phyloP scores from a whole-genome alignment of 495 filamentous ascomycete species.

The Hypomontagnella monticulosa region DNA sequence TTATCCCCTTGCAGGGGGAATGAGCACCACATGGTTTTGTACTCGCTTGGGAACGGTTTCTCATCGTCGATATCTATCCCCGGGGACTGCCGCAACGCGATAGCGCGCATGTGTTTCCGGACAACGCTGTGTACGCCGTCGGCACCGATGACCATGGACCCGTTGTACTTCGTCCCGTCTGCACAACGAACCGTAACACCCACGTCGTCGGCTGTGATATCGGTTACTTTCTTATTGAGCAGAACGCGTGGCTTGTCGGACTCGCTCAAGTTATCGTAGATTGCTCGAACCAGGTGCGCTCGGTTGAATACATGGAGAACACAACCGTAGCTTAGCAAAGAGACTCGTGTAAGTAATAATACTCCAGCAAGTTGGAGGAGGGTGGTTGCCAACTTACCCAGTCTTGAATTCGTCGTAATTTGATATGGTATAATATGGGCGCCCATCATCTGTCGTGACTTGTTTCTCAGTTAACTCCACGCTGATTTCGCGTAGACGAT shows the following conservation, averaged over 20 bases:
- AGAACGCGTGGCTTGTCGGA: slow-evolving; percentile 47
- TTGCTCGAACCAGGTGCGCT: slow-evolving; percentile 37
- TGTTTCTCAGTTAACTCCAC: not conserved
- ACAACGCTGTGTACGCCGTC: slow-evolving; percentile 60
- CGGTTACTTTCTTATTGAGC: slow-evolving; percentile 44
- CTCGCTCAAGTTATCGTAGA: slow-evolving; percentile 48
- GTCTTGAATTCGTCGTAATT: not conserved
- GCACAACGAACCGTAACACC: slow-evolving; percentile 42
- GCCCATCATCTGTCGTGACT: slow-evolving; percentile 2
- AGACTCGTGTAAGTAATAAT: not conserved
- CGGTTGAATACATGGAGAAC: slow-evolving; percentile 16
- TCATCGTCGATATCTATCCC: slow-evolving; percentile 21
- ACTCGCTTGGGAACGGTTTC: slow-evolving; percentile 29
- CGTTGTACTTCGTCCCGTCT: slow-evolving; percentile 51
- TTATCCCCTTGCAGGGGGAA: slow-evolving; percentile 17
- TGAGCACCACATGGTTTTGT: slow-evolving; percentile 27
- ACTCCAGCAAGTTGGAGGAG: not conserved
- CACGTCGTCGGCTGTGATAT: slow-evolving; percentile 38
- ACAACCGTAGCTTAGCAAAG: slow-evolving; percentile 19
- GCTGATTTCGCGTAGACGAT: slow-evolving; percentile 27
- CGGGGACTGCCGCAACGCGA: slow-evolving; percentile 36
- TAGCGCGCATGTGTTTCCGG: slow-evolving; percentile 48
- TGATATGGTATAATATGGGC: not conserved
- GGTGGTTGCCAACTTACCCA: not conserved
- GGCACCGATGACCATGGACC: slow-evolving; percentile 59